These are phyloP conservation scores for Fragosphaeria purpurea DNA, from an alignment of 2,329 filamentous ascomycete species.

Conservation along the genomic window DNA sequence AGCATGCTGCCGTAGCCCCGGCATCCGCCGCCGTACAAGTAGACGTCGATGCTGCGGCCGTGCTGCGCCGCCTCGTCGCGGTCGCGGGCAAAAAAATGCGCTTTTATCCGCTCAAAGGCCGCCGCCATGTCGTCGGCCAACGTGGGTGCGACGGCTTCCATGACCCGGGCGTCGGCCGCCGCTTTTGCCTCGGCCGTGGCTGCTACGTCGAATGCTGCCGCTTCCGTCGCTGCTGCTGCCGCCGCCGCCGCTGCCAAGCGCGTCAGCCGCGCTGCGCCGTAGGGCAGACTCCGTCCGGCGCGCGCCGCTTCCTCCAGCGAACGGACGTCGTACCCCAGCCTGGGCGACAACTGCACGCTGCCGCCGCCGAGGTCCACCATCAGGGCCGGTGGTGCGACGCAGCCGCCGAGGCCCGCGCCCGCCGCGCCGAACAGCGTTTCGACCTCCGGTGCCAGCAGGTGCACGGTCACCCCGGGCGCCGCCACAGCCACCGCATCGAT, in stretches of 20 bases:
- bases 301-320: slow-evolving; percentile 45
- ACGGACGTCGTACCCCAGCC: slow-evolving; percentile 35
- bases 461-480: slow-evolving; percentile 56
- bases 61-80: slow-evolving; percentile 24
- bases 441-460: slow-evolving; percentile 65
- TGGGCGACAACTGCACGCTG: slow-evolving; percentile 53
- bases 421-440: slow-evolving; percentile 77
- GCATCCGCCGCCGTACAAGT: slow-evolving; percentile 84
- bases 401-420: slow-evolving; percentile 69
- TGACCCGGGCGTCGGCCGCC: slow-evolving; percentile 28
- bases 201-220: neutral
- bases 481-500: slow-evolving; percentile 50
- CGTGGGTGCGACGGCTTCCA: slow-evolving; percentile 38
- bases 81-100: slow-evolving; percentile 39
- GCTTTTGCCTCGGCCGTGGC: neutral
- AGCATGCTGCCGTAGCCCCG: slow-evolving; percentile 84
- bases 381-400: slow-evolving; percentile 53
- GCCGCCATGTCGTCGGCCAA: slow-evolving; percentile 48
- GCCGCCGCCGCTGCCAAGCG: slow-evolving; percentile 27
- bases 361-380: slow-evolving; percentile 81
- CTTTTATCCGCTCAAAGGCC: slow-evolving; percentile 47
- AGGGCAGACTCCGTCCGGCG: slow-evolving; percentile 48
- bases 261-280: slow-evolving; percentile 49
- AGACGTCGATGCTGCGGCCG: slow-evolving; percentile 50
- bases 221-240: neutral